These are phyloP conservation scores for Dunaliella primolecta DNA, from an alignment of 139 green algal species.

Conservation along the genomic window DNA sequence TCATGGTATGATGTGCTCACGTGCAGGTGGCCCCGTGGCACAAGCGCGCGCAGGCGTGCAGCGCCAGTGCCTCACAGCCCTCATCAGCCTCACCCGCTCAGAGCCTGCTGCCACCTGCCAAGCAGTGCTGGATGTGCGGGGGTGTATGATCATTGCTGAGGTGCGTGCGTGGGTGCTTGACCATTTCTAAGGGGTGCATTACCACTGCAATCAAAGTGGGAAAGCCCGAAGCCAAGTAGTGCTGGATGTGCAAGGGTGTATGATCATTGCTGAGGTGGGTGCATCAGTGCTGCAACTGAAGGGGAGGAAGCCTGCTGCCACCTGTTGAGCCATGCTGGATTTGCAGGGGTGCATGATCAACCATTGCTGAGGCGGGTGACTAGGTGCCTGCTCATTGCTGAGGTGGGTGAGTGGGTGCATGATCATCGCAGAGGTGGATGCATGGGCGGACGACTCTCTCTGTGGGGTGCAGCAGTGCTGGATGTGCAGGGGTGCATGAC, in stretches of 20 bases:
- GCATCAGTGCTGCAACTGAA: no score
- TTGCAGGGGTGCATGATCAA: not conserved
- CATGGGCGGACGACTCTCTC: no score
- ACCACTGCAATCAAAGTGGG: no score
- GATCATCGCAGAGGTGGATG: no score
- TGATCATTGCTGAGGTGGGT: not conserved
- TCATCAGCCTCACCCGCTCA: constrained; percentile 6
- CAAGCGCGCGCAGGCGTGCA: not conserved
- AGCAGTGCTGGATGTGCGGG: not conserved
- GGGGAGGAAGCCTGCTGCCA: no score
- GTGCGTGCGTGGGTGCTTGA: no score
- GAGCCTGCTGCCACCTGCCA: not conserved
- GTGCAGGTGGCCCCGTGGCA: not conserved
- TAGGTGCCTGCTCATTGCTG: no score
- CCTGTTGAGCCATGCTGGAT: not conserved
- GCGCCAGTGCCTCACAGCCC: not conserved
- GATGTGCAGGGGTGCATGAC: not conserved
- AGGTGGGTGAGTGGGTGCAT: no score
- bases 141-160: not conserved
- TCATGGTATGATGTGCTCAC: no score
- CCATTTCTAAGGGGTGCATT: no score
- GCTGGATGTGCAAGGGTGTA: not conserved
- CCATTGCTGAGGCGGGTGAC: no score
- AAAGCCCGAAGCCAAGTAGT: not conserved
- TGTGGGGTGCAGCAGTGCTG: not conserved